A percentile compares a stretch with the other conserved stretches of the same genome.
phyloP scores from a whole-genome alignment of 495 filamentous ascomycete genomes.

The Hypoxylon lenormandii region DNA sequence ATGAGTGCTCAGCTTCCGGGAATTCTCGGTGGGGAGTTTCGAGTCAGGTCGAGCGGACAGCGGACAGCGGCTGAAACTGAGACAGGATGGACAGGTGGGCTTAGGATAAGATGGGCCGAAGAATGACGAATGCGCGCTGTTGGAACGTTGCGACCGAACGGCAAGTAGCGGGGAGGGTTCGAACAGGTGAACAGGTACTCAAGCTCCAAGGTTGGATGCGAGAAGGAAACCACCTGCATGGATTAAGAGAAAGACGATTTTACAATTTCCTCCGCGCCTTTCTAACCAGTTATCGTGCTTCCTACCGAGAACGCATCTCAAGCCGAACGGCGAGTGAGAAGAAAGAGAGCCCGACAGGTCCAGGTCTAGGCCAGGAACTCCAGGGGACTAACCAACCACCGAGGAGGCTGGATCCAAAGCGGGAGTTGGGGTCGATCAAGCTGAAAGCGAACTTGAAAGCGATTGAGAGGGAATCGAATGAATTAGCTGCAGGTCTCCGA shows the following conservation, averaged over 20 bases:
- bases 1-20: slow-evolving; percentile 34
- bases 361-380: slow-evolving; percentile 49
- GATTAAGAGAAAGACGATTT: slow-evolving; percentile 25
- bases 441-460: slow-evolving; percentile 26
- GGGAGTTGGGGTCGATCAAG: slow-evolving; percentile 51
- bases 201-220: slow-evolving; percentile 20
- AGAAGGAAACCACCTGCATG: slow-evolving; percentile 35
- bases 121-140: slow-evolving; percentile 36
- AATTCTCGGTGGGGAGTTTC: slow-evolving; percentile 49
- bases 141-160: slow-evolving; percentile 42
- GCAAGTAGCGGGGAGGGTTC: slow-evolving; percentile 12
- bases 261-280: slow-evolving; percentile 17
- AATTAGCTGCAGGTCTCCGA: slow-evolving; percentile 30
- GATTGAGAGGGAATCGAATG: slow-evolving; percentile 33
- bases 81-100: slow-evolving; percentile 46
- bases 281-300: slow-evolving; percentile 48
- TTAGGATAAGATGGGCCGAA: slow-evolving; percentile 18
- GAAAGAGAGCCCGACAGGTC: slow-evolving; percentile 39
- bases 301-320: slow-evolving; percentile 43
- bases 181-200: slow-evolving; percentile 10
- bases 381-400: slow-evolving; percentile 52
- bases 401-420: slow-evolving; percentile 46
- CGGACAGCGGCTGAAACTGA: slow-evolving; percentile 51
- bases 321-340: slow-evolving; percentile 50
- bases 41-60: slow-evolving; percentile 46